Percentiles rank a stretch among this genome's conserved stretches.
Conservation (phyloP, 805 yeast genomes). For the Candida silvicultrix region DNA sequence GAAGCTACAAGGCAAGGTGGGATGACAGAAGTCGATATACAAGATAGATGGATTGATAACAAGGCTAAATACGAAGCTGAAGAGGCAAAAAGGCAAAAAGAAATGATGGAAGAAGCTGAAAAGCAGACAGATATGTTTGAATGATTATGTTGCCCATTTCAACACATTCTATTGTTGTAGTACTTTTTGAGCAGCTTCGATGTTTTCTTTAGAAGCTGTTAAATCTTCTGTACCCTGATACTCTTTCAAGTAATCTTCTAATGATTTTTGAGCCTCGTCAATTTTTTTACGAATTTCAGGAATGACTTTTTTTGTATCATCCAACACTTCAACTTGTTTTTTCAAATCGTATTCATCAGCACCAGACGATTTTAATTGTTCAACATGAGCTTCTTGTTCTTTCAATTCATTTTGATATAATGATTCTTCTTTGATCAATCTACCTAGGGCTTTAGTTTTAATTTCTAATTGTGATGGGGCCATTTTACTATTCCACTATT, state of each 20-base stretch:
- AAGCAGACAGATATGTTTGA: constrained; percentile 2
- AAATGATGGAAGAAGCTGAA: constrained; percentile 35
- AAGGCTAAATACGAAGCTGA: constrained; percentile 71
- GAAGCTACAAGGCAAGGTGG: constrained; percentile 86
- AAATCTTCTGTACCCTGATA: constrained; percentile 29
- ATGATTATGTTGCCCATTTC: too few species aligned
- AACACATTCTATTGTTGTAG: too few species aligned
- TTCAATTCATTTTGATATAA: constrained; percentile 53
- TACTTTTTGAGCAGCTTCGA: constrained; percentile 22
- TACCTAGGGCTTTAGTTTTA: constrained; percentile 59
- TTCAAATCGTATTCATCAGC: constrained; percentile 65
- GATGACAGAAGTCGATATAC: constrained; percentile 56
- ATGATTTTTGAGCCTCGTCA: constrained; percentile 28
- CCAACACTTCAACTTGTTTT: constrained; percentile 41
- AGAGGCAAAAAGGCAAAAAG: constrained; percentile 41
- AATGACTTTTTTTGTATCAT: constrained; percentile 47
- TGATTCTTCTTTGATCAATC: constrained; percentile 62
- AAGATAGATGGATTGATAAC: constrained; percentile 91
- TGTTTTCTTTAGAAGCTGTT: constrained; percentile 19
- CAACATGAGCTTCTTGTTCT: constrained; percentile 46
- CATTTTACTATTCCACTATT: constrained; percentile 30
- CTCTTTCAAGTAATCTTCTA: constrained; percentile 33
- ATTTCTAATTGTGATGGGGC: constrained; percentile 68
- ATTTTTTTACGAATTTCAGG: constrained; percentile 42
- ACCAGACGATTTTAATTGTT: constrained; percentile 35